These are phyloP conservation scores for Pestalotiopsis sp. DNA, from an alignment of 2,329 filamentous ascomycete genomes.

Conservation along the genomic window DNA sequence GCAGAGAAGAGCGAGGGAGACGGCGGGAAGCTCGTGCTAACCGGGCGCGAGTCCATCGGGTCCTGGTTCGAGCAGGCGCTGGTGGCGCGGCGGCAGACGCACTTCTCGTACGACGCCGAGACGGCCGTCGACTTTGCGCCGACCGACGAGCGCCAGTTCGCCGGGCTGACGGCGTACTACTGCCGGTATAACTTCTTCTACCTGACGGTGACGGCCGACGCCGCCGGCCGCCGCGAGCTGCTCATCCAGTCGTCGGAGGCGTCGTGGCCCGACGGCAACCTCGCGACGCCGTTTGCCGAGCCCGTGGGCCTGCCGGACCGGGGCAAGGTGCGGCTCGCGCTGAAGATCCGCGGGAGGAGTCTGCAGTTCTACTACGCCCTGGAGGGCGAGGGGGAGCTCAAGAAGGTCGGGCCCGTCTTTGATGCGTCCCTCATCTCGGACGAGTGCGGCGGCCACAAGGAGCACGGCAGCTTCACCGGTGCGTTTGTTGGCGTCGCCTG, in stretches of 20 bases:
- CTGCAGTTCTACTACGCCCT: conserved; percentile 62
- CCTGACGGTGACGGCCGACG: conserved; percentile 58
- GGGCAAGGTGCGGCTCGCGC: conserved; percentile 55
- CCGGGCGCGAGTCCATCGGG: conserved; percentile 54
- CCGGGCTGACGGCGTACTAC: conserved; percentile 64
- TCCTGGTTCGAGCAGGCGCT: conserved; percentile 63
- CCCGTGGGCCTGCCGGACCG: conserved; percentile 53
- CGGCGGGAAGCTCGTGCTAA: conserved; percentile 45
- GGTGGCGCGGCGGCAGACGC: conserved; percentile 56
- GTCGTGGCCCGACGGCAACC: conserved; percentile 54
- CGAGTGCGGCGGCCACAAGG: conserved; percentile 64
- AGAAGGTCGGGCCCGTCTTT: conserved; percentile 55
- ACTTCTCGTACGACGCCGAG: conserved; percentile 65
- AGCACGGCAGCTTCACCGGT: conserved; percentile 65
- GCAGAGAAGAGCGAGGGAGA: no score
- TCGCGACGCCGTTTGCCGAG: conserved; percentile 43
- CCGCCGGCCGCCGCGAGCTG: conserved; percentile 59
- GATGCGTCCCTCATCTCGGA: conserved; percentile 64
- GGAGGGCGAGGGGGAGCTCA: conserved; percentile 41
- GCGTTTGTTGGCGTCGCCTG: conserved; percentile 61
- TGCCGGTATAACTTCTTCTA: conserved; percentile 69
- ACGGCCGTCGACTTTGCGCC: conserved; percentile 57
- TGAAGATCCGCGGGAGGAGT: conserved; percentile 51
- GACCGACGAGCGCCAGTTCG: conserved; percentile 61
- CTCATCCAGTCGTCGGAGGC: conserved; percentile 59